Evolutionary conservation across 441 rosid species (phyloP), one percentile per base, ranked within the genome.

Genomic region (Euphorbia schlechtendalii): DNA sequence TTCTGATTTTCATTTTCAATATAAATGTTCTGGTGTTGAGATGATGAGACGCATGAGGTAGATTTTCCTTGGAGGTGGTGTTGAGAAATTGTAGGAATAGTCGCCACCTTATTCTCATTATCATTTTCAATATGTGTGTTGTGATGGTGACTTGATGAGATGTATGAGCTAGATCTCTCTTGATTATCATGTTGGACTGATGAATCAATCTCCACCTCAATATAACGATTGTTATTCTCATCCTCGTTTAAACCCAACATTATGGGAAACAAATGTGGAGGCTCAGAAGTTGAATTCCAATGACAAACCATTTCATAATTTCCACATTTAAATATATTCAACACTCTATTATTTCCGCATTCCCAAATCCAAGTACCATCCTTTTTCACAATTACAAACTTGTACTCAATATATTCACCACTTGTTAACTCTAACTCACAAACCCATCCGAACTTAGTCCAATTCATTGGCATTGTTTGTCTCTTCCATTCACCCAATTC

Each of bases 401-500:
- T 91, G 74, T 54, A 94, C 81, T 91, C 96, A 43, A 86, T 61
- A 61, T 74, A 66, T 54, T 85, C 79, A 11, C 78, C 84, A 68
- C 85, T 92, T 49, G 63, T 74, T 54, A 89, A 66, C 73, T 84
- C 83, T 72, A 90, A 69, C 54, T 83, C 76, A 68, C 87, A 81
- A 8, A 84, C 83, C 99, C 99, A 94, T 66, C 97, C 99, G 5
- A 59, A 76, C 75, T 86, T 81, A 8, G 88, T 87, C 99, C 99
- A 94, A 59, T 72, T 68, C 86, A 90, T 77, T 8, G 83, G 71
- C 65, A 84, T 83, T 32, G 6, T 2, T 11, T 79, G 71, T 77
- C 84, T 82, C 82, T 89, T 90, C 99, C 97, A 94, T 0, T 80
- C 80, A 55, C 99, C 97, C 69, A 94, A 68, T 72, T 88, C 96